Evolutionary conservation across 1,284 basidiomycete species (phyloP).

Genomic region (Trichosporon inkin): DNA sequence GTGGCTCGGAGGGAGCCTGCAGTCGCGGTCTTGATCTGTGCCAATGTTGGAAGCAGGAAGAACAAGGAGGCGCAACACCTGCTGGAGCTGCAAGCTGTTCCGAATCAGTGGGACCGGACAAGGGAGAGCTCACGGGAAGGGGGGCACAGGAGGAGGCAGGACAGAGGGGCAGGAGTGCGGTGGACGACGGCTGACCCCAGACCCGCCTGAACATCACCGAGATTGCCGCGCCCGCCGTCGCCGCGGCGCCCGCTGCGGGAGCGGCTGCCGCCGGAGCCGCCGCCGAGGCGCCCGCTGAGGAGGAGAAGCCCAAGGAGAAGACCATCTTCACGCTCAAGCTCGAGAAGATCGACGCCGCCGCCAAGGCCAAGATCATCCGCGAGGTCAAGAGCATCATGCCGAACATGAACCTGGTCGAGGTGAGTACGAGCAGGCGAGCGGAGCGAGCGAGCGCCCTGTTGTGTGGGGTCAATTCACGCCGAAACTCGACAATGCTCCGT

Average conservation of each 20-base stretch:
- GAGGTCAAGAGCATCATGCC: conserved; percentile 95
- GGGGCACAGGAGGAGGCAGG: not conserved
- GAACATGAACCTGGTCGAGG: conserved; percentile 91
- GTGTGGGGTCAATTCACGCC: not conserved
- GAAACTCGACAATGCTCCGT: too few species aligned
- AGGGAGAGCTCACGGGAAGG: too few species aligned
- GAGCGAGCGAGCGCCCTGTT: not conserved
- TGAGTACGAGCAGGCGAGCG: conserved; percentile 52
- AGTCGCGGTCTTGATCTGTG: too few species aligned
- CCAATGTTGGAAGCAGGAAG: too few species aligned
- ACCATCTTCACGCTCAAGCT: conserved; percentile 94
- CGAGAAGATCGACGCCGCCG: conserved; percentile 80
- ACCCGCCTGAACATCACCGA: conserved; percentile 95
- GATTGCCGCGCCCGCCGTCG: conserved; percentile 84
- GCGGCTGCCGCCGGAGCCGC: conserved; percentile 58
- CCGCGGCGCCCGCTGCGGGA: conserved; percentile 59
- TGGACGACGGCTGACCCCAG: conserved; percentile 52
- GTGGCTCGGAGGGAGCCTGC: too few species aligned
- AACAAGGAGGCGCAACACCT: too few species aligned
- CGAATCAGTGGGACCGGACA: too few species aligned
- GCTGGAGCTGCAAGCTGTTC: too few species aligned
- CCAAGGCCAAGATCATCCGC: conserved; percentile 96
- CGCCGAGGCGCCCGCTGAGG: conserved; percentile 49
- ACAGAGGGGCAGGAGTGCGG: not conserved
- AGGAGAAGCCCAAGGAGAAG: conserved; percentile 99